A percentile compares a stretch with the other conserved stretches of the same genome.
Evolutionary conservation across 495 filamentous ascomycete species (phyloP).

Genomic region (Lasiosphaeris hirsuta): DNA sequence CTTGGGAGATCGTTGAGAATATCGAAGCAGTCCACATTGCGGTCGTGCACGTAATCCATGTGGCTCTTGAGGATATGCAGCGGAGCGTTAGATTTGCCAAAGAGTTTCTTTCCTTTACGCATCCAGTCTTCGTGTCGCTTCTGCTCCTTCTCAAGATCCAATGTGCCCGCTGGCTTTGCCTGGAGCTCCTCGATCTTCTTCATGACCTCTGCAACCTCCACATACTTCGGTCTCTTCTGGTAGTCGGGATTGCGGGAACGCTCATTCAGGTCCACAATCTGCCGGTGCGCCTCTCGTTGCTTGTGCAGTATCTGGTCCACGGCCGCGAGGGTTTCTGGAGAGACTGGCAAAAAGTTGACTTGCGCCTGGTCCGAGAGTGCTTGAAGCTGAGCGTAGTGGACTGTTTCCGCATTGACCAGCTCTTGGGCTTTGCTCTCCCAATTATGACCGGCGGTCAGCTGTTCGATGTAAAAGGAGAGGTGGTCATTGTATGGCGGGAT

Average conservation of each 20-base stretch:
- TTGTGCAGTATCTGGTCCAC: conserved; percentile 94
- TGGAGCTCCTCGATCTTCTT: conserved; percentile 82
- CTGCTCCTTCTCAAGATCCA: conserved; percentile 92
- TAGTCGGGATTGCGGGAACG: conserved; percentile 71
- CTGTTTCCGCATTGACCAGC: conserved; percentile 79
- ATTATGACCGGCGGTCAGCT: conserved; percentile 68
- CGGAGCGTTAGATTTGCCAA: conserved; percentile 97
- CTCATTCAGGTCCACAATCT: conserved; percentile 76
- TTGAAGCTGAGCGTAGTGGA: conserved; percentile 93
- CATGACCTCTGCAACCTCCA: conserved; percentile 84
- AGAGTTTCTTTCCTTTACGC: conserved; percentile 95
- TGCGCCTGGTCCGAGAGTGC: conserved; percentile 74
- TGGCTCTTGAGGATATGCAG: conserved; percentile 90
- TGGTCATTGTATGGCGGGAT: conserved; percentile 77
- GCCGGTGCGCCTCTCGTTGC: conserved; percentile 88
- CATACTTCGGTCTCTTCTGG: conserved; percentile 79
- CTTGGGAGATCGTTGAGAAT: conserved; percentile 79
- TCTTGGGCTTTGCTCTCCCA: conserved; percentile 96
- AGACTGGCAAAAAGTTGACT: conserved; percentile 75
- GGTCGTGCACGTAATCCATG: conserved; percentile 87
- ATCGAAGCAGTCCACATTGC: conserved; percentile 89
- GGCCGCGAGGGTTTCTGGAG: conserved; percentile 69
- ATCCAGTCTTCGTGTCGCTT: conserved; percentile 99
- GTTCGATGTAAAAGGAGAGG: conserved; percentile 68
- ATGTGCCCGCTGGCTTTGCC: conserved; percentile 83